A percentile compares a stretch with the other conserved stretches of the same genome.
Conservation (phyloP, 2,329 filamentous ascomycete species). For the Domatiomyces globalis region DNA sequence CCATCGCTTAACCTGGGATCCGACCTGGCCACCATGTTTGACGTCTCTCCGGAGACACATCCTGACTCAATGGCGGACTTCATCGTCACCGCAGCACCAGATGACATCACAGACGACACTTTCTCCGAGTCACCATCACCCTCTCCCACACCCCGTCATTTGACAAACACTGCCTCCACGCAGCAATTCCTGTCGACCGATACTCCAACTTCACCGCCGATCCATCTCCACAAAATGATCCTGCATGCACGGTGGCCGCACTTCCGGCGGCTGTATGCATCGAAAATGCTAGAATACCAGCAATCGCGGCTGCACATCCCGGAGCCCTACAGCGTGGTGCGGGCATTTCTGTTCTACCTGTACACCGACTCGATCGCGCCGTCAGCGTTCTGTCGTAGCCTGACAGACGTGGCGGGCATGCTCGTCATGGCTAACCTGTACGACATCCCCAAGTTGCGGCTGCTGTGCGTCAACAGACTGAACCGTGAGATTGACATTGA, state of each 20-base stretch:
- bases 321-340: constrained; percentile 86
- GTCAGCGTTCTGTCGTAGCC: constrained; percentile 46
- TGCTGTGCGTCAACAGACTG: constrained; percentile 80
- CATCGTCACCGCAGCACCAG: constrained; percentile 72
- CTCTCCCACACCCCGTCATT: constrained; percentile 12
- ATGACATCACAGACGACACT: constrained; percentile 50
- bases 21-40: constrained; percentile 76
- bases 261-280: constrained; percentile 78
- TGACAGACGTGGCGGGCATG: constrained; percentile 81
- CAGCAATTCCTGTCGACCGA: constrained; percentile 15
- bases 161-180: constrained; percentile 8
- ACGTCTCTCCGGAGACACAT: constrained; percentile 59
- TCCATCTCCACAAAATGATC: constrained; percentile 90
- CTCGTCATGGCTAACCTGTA: constrained; percentile 97
- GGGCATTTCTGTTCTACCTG: constrained; percentile 87
- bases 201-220: constrained; percentile 55
- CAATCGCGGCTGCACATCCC: constrained; percentile 96
- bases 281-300: constrained; percentile 96
- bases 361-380: constrained; percentile 79
- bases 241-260: constrained; percentile 93
- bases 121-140: constrained; percentile 30
- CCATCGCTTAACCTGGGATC: constrained; percentile 53
- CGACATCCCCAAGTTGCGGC: constrained; percentile 82
- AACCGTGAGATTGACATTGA: constrained; percentile 85
- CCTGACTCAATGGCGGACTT: constrained; percentile 76